Evolutionary conservation across 331 rosid species (phyloP), one percentile per base, ranked within the genome.

Genomic region (Spiraea crenata): DNA sequence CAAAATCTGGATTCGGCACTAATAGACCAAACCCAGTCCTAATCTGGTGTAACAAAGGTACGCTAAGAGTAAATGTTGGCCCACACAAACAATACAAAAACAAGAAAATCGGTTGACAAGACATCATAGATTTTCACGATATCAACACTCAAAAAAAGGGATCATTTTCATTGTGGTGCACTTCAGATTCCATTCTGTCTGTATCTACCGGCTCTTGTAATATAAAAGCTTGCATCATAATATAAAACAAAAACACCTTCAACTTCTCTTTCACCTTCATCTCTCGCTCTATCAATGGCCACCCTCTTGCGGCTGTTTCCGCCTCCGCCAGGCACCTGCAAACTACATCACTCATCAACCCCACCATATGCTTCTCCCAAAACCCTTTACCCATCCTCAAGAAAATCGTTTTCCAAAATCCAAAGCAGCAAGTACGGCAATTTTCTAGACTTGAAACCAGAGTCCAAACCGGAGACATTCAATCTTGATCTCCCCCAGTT

Each of bases 391-490:
- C 42, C 77, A 47, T 72, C 83, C 59, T 48, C 79, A 54, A 80
- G 51, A 62, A 87, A 70, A 40, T 15, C 19, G 56, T 63, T 7
- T 34, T 60, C 51, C 38, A 73, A 13, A 49, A 69, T 70, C 75
- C 66, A 31, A 13, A 78, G 64, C 82, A 78, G 80, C 70, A 85
- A 76, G 57, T 85, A 72, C 14, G 90, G 82, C 15, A 81, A 76
- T 55, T 92, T 92, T 63, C 90, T 90, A 13, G 82, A 86, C 34
- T 72, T 92, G 9, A 77, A 81, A 74, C 87, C 93, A 0, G 85
- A 85, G 59, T 44, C 74, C 19, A 64, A 75, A 20, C 85, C 82
- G 0, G 81, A 85, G 54, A 11, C 49, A 34, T 76, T 88, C 3
- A 79, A 82, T 37, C 79, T 90, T 16, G 93, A 93, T 64, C 92